Conservation (phyloP, 2,329 filamentous ascomycete species). For the Pochonia chlamydosporia region DNA sequence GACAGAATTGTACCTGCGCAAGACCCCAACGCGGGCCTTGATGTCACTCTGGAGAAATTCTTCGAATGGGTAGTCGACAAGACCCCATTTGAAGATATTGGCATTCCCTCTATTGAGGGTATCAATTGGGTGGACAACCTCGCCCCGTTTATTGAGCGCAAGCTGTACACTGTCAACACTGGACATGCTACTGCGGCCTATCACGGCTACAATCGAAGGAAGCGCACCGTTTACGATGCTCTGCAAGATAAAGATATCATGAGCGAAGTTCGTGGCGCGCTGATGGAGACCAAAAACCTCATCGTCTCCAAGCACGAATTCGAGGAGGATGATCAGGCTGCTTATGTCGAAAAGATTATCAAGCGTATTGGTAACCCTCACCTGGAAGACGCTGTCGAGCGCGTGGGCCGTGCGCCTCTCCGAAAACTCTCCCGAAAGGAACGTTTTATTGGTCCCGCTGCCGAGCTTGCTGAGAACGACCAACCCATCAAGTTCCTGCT, state of each 20-base stretch:
- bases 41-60: constrained; percentile 97
- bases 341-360: constrained; percentile 90
- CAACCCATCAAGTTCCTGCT: constrained; percentile 69
- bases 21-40: constrained; percentile 69
- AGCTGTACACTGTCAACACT: constrained; percentile 99
- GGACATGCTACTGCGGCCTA: constrained; percentile 94
- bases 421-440: constrained; percentile 94
- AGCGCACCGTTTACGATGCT: constrained; percentile 84
- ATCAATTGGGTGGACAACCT: constrained; percentile 92
- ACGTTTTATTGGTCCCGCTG: constrained; percentile 88
- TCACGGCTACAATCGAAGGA: constrained; percentile 82
- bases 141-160: constrained; percentile 95
- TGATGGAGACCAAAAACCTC: constrained; percentile 79
- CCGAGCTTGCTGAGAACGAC: constrained; percentile 78
- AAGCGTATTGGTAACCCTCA: constrained; percentile 89
- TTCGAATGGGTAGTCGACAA: constrained; percentile 97
- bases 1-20: constrained; percentile 97
- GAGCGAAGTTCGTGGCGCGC: constrained; percentile 69
- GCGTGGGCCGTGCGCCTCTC: constrained; percentile 89
- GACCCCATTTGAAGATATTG: constrained; percentile 69
- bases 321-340: constrained; percentile 64
- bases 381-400: constrained; percentile 87
- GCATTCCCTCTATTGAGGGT: constrained; percentile 68
- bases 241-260: constrained; percentile 76
- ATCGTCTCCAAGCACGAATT: constrained; percentile 87